A percentile compares a stretch with the other conserved stretches of the same genome.
Evolutionary conservation across 2,329 filamentous ascomycete genomes (phyloP).

Genomic region (Aspergillus spinulosporus): DNA sequence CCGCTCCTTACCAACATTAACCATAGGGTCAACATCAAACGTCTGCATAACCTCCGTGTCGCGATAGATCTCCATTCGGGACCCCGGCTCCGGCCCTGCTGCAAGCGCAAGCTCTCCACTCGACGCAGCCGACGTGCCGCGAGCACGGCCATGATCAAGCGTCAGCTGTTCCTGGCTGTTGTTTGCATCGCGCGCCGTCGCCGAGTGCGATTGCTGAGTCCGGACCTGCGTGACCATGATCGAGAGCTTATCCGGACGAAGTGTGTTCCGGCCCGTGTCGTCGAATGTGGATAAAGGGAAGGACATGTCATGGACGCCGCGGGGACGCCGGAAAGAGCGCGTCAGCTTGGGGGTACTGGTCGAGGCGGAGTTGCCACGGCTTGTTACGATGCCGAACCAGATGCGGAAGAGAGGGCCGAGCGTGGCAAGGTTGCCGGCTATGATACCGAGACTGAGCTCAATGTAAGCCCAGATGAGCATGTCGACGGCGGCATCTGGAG

Average conservation of each 20-base stretch:
- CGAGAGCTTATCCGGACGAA: constrained; percentile 34
- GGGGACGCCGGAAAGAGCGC: constrained; percentile 19
- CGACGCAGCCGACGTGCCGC: background rate
- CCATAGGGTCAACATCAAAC: background rate
- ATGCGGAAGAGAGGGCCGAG: constrained; percentile 50
- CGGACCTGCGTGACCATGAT: constrained; percentile 34
- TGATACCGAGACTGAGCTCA: constrained; percentile 42
- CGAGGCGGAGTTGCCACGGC: constrained; percentile 20
- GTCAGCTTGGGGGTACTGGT: constrained; percentile 22
- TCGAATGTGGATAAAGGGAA: constrained; percentile 32
- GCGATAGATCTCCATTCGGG: background rate
- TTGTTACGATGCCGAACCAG: constrained; percentile 22
- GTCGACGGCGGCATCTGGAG: constrained; percentile 44
- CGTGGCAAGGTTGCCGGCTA: constrained; percentile 50
- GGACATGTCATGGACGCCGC: constrained; percentile 20
- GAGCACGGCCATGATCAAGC: background rate
- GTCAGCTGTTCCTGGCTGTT: constrained; percentile 34
- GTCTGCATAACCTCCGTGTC: background rate
- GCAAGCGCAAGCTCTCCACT: background rate
- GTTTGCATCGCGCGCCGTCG: constrained; percentile 21
- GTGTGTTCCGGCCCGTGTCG: constrained; percentile 15
- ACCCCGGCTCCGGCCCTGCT: no score
- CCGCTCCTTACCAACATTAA: background rate
- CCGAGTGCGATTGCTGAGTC: constrained; percentile 21
- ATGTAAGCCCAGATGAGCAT: constrained; percentile 43